A percentile compares a stretch with the other conserved stretches of the same genome.
Evolutionary conservation across 176 grass and related monocot species (phyloP).

Genomic region (Canna indica): DNA sequence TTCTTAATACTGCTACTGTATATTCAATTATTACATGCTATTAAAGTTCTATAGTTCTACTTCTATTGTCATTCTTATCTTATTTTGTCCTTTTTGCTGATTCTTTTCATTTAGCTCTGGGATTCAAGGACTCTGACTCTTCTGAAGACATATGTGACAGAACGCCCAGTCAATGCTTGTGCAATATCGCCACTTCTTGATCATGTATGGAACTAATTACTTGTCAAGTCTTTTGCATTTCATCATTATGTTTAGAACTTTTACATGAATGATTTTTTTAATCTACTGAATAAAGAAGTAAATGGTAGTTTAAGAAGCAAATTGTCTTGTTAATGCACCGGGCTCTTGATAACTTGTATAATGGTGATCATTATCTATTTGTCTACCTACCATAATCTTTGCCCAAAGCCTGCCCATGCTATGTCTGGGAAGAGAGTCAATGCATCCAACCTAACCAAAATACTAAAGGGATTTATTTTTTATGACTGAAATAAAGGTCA

Average conservation of each 20-base stretch:
- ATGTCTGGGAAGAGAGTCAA: no score
- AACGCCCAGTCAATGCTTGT: conserved; percentile 83
- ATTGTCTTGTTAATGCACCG: neutral
- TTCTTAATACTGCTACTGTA: neutral
- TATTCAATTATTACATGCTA: neutral
- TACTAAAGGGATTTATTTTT: neutral
- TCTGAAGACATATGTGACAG: conserved; percentile 70
- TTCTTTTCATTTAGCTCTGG: conserved; percentile 47
- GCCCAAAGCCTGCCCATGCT: no score
- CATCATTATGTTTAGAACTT: neutral
- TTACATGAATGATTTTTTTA: neutral
- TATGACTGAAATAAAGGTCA: neutral
- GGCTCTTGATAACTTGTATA: neutral
- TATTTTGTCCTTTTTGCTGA: conserved; percentile 5
- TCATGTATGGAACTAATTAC: conserved; percentile 38
- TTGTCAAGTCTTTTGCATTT: neutral
- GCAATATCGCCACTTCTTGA: conserved; percentile 86
- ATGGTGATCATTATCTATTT: no score
- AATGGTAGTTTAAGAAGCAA: no score
- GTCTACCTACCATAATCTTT: no score
- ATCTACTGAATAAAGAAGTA: no score
- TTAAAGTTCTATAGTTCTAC: neutral
- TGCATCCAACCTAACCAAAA: no score
- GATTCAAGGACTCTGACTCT: conserved; percentile 62
- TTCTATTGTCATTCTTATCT: neutral